These are phyloP conservation scores for Hymenoscyphus scutula DNA, from an alignment of 2,329 filamentous ascomycete species.

Conservation along the genomic window DNA sequence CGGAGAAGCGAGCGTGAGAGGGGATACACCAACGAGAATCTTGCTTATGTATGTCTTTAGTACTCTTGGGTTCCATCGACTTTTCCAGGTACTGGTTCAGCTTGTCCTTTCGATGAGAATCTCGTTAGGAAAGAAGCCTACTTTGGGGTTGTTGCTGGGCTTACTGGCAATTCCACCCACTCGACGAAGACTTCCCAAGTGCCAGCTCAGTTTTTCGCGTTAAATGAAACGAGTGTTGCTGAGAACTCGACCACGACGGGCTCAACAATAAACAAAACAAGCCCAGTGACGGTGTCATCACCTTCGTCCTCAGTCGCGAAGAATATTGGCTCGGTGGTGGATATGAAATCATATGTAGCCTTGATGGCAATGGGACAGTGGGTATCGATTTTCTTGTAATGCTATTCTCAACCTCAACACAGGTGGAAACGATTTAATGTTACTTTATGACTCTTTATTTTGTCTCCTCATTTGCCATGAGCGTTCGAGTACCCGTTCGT, in stretches of 20 bases:
- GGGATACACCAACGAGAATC: neutral
- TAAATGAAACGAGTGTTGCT: neutral
- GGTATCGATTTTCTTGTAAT: no score
- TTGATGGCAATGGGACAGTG: no score
- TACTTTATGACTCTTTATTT: no score
- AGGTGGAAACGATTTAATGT: no score
- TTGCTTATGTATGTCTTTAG: conserved; percentile 11
- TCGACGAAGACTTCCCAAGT: neutral
- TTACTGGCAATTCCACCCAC: conserved; percentile 10
- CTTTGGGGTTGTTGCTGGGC: conserved; percentile 17
- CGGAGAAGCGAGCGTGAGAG: no score
- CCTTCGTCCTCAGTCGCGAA: no score
- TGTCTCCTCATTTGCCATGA: no score
- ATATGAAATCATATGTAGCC: no score
- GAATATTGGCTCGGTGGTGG: neutral
- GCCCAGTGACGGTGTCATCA: neutral
- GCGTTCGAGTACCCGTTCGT: no score
- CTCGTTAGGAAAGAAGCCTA: conserved; percentile 18
- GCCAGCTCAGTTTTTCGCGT: neutral
- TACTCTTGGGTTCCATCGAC: conserved; percentile 23
- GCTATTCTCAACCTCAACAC: no score
- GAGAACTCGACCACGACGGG: neutral
- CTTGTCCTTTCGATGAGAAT: conserved; percentile 19
- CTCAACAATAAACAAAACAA: neutral
- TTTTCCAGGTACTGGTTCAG: conserved; percentile 20